Evolutionary conservation across 345 rosid genomes (phyloP).

Genomic region (Eucalyptus guilfoylei): DNA sequence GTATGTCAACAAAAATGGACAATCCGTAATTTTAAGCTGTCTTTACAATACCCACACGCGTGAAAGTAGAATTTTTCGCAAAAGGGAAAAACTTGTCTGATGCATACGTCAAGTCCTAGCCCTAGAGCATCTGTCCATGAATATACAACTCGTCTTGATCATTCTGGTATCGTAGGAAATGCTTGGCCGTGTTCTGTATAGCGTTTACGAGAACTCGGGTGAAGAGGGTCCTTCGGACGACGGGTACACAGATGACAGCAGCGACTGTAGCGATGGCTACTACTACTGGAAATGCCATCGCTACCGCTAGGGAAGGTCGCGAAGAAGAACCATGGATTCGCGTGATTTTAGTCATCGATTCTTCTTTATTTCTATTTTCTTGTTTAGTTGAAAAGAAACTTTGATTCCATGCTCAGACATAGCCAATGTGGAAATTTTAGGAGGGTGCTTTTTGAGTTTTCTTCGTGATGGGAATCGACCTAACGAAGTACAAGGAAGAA

Average conservation of each 20-base stretch:
- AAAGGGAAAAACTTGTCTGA: not conserved
- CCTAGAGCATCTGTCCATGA: not conserved
- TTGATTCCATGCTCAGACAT: not conserved
- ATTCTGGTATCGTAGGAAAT: not conserved
- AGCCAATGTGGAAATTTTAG: not conserved
- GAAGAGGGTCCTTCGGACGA: not conserved
- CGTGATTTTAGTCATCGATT: not conserved
- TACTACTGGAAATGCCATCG: too few species aligned
- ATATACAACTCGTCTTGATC: not conserved
- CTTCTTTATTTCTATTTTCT: not conserved
- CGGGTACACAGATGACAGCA: not conserved
- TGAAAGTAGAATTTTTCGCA: not conserved
- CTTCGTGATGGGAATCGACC: not conserved
- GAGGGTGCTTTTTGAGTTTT: not conserved
- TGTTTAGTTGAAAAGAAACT: not conserved
- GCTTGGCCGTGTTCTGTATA: not conserved
- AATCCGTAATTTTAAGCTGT: not conserved
- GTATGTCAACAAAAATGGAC: not conserved
- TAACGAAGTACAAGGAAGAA: fast-evolving
- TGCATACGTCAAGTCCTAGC: not conserved
- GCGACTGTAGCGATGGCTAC: not conserved
- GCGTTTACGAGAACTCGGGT: not conserved
- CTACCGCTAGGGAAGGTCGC: not conserved
- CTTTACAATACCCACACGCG: not conserved
- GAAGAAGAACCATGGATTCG: not conserved